phyloP scores from a whole-genome alignment of 179 eudicot species.

The Amaranthus tricolor region DNA sequence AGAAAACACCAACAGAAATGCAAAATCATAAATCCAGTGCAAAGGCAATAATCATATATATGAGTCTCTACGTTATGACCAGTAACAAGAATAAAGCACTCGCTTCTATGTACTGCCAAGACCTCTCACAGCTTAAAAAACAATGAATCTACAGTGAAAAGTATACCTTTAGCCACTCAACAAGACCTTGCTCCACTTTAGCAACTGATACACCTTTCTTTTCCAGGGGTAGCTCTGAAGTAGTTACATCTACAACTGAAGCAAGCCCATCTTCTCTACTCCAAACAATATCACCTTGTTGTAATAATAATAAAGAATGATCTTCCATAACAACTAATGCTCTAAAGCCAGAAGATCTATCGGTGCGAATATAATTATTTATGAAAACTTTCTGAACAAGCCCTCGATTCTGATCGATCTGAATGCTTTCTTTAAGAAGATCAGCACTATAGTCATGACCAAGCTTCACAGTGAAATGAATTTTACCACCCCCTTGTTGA shows the following conservation, averaged over 20 bases:
- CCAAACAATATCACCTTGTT: conserved; percentile 98
- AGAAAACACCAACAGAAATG: neutral
- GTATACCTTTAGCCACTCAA: conserved; percentile 96
- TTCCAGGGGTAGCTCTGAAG: conserved; percentile 89
- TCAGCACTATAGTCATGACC: conserved; percentile 52
- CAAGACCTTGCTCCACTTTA: conserved; percentile 91
- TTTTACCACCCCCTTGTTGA: conserved; percentile 55
- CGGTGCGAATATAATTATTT: conserved; percentile 80
- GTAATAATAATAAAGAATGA: conserved; percentile 80
- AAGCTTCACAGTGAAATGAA: conserved; percentile 70
- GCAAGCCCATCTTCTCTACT: conserved; percentile 98
- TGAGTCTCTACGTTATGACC: conserved; percentile 4
- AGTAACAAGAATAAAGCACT: conserved; percentile 7
- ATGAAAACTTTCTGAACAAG: conserved; percentile 78
- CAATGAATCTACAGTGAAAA: neutral
- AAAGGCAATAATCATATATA: neutral
- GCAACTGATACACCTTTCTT: conserved; percentile 96
- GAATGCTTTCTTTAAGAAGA: conserved; percentile 65
- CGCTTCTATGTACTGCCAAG: neutral
- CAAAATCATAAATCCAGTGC: neutral
- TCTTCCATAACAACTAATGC: conserved; percentile 99
- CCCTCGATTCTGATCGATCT: conserved; percentile 69
- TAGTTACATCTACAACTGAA: conserved; percentile 79
- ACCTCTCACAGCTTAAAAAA: conserved; percentile 1
- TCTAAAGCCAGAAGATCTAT: conserved; percentile 90